These are phyloP conservation scores for Cercospora zeina DNA, from an alignment of 2,329 filamentous ascomycete species.

Conservation along the genomic window DNA sequence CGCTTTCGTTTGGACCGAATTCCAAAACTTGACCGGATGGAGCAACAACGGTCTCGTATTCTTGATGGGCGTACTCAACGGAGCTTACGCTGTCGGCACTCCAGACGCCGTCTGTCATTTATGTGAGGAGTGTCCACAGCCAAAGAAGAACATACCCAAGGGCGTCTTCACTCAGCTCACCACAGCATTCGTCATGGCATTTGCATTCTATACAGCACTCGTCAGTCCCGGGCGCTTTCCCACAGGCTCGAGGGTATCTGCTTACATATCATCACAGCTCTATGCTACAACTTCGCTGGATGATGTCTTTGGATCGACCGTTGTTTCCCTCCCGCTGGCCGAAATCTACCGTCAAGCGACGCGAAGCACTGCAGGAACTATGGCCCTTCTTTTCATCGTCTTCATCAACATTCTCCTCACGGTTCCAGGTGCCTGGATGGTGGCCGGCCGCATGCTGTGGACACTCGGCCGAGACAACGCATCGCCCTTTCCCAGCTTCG, in stretches of 20 bases:
- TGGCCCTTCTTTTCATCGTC: conserved; percentile 52
- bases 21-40: conserved; percentile 47
- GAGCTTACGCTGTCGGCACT: conserved; percentile 63
- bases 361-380: conserved; percentile 43
- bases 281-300: conserved; percentile 61
- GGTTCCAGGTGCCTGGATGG: conserved; percentile 60
- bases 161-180: conserved; percentile 55
- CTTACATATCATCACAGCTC: conserved; percentile 39
- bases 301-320: conserved; percentile 50
- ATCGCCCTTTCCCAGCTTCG: conserved; percentile 53
- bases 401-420: conserved; percentile 54
- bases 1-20: conserved; percentile 48
- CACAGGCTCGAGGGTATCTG: conserved; percentile 5
- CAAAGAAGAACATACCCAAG: conserved; percentile 56
- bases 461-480: conserved; percentile 59
- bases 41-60: conserved; percentile 60
- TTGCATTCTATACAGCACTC: conserved; percentile 45
- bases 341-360: conserved; percentile 62
- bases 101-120: conserved; percentile 64
- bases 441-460: conserved; percentile 64
- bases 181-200: conserved; percentile 55
- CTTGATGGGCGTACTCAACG: conserved; percentile 64
- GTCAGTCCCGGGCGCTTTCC: conserved; percentile 18
- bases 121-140: conserved; percentile 62
- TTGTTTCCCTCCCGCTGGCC: conserved; percentile 57